Conservation (phyloP, 371 early-diverging fungal genomes). For the Syncephalastrum sp. region DNA sequence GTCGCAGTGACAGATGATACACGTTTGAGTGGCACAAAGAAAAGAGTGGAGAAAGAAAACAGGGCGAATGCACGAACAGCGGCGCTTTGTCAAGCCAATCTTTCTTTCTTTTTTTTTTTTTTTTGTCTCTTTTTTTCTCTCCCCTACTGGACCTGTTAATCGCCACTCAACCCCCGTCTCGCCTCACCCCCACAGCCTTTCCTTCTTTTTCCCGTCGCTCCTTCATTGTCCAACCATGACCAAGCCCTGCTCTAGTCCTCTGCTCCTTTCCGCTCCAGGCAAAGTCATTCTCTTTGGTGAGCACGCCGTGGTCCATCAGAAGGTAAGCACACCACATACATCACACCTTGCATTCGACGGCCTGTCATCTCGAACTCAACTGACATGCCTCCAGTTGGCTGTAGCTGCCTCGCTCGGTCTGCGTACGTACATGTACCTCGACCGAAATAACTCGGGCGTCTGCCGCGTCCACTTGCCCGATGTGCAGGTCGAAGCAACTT, state of each 20-base stretch:
- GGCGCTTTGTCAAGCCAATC: not conserved
- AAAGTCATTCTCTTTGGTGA: slow-evolving; percentile 98
- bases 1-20: not conserved
- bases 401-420: slow-evolving; percentile 76
- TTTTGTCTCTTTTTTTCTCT: slow-evolving; percentile 4
- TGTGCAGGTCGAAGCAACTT: slow-evolving; percentile 39
- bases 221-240: not conserved
- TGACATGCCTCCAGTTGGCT: slow-evolving; percentile 41
- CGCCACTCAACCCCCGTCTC: not conserved
- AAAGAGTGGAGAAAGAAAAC: slow-evolving; percentile 2
- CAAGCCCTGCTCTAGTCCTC: slow-evolving; percentile 9
- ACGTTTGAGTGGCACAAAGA: slow-evolving; percentile 2
- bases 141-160: not conserved
- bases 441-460: slow-evolving; percentile 36
- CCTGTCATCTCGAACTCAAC: too few species aligned
- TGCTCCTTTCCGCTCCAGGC: slow-evolving; percentile 82
- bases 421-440: slow-evolving; percentile 59
- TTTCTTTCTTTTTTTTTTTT: not conserved
- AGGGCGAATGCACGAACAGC: not conserved
- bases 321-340: slow-evolving; percentile 47
- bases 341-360: too few species aligned
- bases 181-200: not conserved
- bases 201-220: not conserved
- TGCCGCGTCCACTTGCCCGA: slow-evolving; percentile 55
- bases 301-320: slow-evolving; percentile 96